Evolutionary conservation across 305 asterid genomes (phyloP).

Genomic region (Fraxinus baroniana): DNA sequence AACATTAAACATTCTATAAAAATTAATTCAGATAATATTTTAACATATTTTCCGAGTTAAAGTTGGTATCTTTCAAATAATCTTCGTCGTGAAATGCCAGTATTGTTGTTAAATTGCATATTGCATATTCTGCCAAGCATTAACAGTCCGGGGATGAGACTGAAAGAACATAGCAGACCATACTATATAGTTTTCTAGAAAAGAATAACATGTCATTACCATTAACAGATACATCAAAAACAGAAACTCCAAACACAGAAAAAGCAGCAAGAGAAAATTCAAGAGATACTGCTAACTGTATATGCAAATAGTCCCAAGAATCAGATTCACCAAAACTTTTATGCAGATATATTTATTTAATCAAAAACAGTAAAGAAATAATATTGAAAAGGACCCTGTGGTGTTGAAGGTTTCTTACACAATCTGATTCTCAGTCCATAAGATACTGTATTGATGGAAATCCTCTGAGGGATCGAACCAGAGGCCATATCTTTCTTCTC

Average conservation of each 20-base stretch:
- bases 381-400: not conserved
- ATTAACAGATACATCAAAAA: constrained; percentile 11
- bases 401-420: constrained; percentile 41
- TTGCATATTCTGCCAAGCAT: not conserved
- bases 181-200: constrained; percentile 16
- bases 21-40: too few species aligned
- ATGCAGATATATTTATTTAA: constrained; percentile 1
- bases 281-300: not conserved
- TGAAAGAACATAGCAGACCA: constrained; percentile 21
- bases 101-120: not conserved
- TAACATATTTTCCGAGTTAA: constrained; percentile 4
- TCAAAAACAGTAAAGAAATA: not conserved
- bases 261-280: not conserved
- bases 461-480: constrained; percentile 89
- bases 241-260: constrained; percentile 6
- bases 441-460: constrained; percentile 69
- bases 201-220: constrained; percentile 12
- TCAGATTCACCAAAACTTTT: constrained; percentile 25
- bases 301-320: constrained; percentile 17
- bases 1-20: not conserved
- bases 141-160: not conserved
- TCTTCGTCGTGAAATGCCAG: not conserved
- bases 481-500: constrained; percentile 83
- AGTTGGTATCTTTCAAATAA: not conserved
- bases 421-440: constrained; percentile 63